Base-by-base conservation (phyloP, 2,329 filamentous ascomycete species). In the Volutella citrinella region DNA sequence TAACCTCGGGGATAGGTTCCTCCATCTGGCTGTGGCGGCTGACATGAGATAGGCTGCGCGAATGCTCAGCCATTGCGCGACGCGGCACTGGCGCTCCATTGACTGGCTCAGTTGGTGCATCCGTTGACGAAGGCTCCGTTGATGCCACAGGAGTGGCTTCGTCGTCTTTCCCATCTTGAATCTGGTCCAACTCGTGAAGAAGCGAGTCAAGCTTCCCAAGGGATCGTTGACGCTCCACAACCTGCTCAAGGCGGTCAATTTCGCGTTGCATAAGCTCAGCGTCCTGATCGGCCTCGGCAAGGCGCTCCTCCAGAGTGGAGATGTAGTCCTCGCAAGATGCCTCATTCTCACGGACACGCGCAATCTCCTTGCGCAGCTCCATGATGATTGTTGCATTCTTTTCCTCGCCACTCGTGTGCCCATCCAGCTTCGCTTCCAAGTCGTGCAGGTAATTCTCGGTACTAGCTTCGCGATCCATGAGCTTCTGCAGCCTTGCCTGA, bases 231-330 rank as follows among this genome's bases (percentile, higher is more conserved):
- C 94, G 86, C 61, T 97, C 91, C 32, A 98, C 81, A 7, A 98
- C 88, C 60, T 95, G 87, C 62, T 97, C 93, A 10, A 98, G 72
- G 20, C 91, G 81, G 54, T 96, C 87, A 44, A 98, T 87, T 56
- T 98, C 93, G 21, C 91, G 87, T 60, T 95, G 89, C 91, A 98
- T 96, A 41, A 96, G 69, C 59, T 97, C 93, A 45, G 87, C 81
- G 57, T 98, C 93, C 60, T 97, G 91, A 54, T 98, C 93, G 4
- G 91, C 84, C 63, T 98, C 93, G 1, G 93, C 93, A 8, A 98
- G 76, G 15, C 91, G 84, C 65, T 97, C 93, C 59, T 98, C 93
- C 10, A 98, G 70, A 0, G 90, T 97, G 2, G 91, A 95, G 33
- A 98, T 97, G 60, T 98, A 98, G 47, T 97, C 93, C 60, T 98